These are phyloP conservation scores for Boletus albobrunnescens DNA, from an alignment of 1,284 basidiomycete species.

Conservation along the genomic window DNA sequence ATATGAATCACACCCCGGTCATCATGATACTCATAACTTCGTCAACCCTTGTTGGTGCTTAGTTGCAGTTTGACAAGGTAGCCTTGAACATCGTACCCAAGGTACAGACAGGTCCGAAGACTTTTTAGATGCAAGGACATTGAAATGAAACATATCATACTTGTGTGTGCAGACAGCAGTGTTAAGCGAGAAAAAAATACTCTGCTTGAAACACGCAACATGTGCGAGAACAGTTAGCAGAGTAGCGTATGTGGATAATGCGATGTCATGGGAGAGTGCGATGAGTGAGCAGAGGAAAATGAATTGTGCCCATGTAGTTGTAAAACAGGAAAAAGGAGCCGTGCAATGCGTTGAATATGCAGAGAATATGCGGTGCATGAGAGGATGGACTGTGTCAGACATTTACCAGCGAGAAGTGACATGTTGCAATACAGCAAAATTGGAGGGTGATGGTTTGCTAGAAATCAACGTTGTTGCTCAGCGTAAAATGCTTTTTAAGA, in stretches of 20 bases:
- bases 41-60: not conserved
- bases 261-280: constrained; percentile 18
- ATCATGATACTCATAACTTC: not conserved
- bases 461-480: constrained; percentile 15
- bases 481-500: constrained; percentile 20
- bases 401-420: constrained; percentile 24
- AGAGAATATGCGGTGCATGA: constrained; percentile 24
- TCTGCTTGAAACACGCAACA: constrained; percentile 6
- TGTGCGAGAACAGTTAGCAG: constrained; percentile 16
- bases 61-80: not conserved
- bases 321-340: constrained; percentile 6
- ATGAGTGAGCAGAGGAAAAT: constrained; percentile 20
- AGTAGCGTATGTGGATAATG: constrained; percentile 12
- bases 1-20: not conserved
- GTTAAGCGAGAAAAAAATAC: constrained; percentile 14
- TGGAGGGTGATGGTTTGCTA: constrained; percentile 7
- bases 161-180: constrained; percentile 10
- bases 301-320: constrained; percentile 16
- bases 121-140: constrained; percentile 5
- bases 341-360: constrained; percentile 27
- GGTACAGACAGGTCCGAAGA: constrained; percentile 1
- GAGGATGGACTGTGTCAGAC: constrained; percentile 11
- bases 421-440: constrained; percentile 13
- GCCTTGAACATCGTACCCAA: not conserved
- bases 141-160: constrained; percentile 21